Percentiles rank a stretch among this genome's conserved stretches.
These are phyloP conservation scores for Musa acuminata DNA, from an alignment of 176 grass and related monocot species.

Conservation along the genomic window DNA sequence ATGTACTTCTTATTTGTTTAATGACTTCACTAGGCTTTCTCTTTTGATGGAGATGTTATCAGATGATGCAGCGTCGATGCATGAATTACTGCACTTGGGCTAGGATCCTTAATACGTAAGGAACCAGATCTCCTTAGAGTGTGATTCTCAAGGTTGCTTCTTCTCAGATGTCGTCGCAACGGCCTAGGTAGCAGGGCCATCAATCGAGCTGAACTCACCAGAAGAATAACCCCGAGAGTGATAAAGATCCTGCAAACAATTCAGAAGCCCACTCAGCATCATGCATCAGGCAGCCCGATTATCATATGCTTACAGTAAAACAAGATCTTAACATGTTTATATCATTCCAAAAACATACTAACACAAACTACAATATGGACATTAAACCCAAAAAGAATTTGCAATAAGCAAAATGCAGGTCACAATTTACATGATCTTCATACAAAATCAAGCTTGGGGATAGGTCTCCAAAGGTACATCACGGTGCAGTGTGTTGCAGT, in stretches of 20 bases:
- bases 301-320: too few species aligned
- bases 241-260: conserved; percentile 62
- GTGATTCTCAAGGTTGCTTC: conserved; percentile 58
- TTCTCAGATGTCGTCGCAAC: conserved; percentile 41
- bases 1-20: neutral
- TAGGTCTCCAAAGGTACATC: too few species aligned
- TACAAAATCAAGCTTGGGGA: neutral
- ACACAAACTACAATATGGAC: neutral
- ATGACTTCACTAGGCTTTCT: conserved; percentile 47
- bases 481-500: too few species aligned
- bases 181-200: conserved; percentile 65
- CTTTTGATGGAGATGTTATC: conserved; percentile 58
- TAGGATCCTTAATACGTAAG: conserved; percentile 57
- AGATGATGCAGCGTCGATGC: conserved; percentile 65
- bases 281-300: too few species aligned
- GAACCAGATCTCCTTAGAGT: conserved; percentile 61
- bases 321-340: too few species aligned
- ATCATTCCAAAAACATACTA: neutral
- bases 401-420: neutral
- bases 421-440: neutral
- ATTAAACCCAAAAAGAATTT: neutral
- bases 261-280: too few species aligned
- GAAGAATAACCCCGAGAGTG: conserved; percentile 74
- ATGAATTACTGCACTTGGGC: conserved; percentile 81
- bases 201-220: conserved; percentile 69